Base-by-base conservation (phyloP, 805 yeast genomes). In the Komagataella phaffii region DNA sequence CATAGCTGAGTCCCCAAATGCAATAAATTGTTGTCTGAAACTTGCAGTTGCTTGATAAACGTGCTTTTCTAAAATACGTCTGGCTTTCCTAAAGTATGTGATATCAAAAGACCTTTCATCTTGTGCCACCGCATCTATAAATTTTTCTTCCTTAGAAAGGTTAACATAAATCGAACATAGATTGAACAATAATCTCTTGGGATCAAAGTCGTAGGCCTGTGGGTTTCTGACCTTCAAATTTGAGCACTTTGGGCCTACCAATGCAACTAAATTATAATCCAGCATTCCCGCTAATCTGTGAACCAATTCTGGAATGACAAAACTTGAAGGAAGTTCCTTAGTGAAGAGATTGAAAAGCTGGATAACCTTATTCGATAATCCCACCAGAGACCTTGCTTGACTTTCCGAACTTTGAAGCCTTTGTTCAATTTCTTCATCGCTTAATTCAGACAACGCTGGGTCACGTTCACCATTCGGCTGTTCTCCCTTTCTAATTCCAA, bases 251-350 rank as follows among this genome's bases (percentile, higher is more conserved):
- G 98, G 97, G 0, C 99, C 99, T 23, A 89, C 97, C 66, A 93
- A 72, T n/a, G 91, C 88, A 49, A 81, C 85, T 55, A 93, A 71
- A 63, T 93, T 93, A 67, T 90, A 91, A 68, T 93, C 85, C 63
- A 93, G 72, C 99, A 93, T 93, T 48, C 96, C 89, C 0, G 99
- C 96, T 55, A 93, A 72, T 65, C 99, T 77, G 59, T 89, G 96
- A 46, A 91, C 96, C 60, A 93, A 82, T 66, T 93, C 99, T 1
- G 87, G 80, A 46, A 88, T 84, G 3, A 81, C 80, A 67, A 93
- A 93, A 0, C 96, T 91, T 50, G 71, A 73, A 7, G 98, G 96
- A 7, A 88, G 87, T 55, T 91, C 91, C 53, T 79, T 73, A 0
- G 98, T 88, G 63, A 90, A 93, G 49, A 89, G 68, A 56, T 80